Evolutionary conservation across 371 early-diverging fungal species (phyloP), one percentile per base, ranked within the genome.

Genomic region (Actinomucor elegans): DNA sequence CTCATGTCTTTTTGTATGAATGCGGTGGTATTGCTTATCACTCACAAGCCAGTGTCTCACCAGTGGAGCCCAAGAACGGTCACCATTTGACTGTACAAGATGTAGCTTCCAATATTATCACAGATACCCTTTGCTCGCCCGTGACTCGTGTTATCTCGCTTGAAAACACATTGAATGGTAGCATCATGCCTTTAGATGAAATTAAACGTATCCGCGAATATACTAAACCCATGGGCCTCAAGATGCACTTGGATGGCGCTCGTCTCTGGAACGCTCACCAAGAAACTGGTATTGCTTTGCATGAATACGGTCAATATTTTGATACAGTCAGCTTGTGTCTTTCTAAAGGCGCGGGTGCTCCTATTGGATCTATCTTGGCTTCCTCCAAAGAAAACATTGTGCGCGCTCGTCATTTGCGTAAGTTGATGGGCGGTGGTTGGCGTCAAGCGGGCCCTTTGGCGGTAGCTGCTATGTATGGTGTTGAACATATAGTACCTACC

Each of bases 361-460:
- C 96, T 4, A 85, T 96, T 24, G 96, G 96, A 0, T 89, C 92
- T 5, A 74, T 93, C 4, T 62, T 96, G 37, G 88, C 90, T 1
- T 92, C 81, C 3, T 59, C 64, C 8, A 35, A 66, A 23, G 54
- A 59, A 7, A 72, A 81, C 27, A 89, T 95, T 42, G 75, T 75
- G 21, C 80, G 76, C 31, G 94, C 95, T 0, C 69, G 87, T 11
- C 91, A 91, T 52, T 80, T 91, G 53, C 78, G 96, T 29, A 91
- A 94, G 61, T 48, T 92, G 57, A 91, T 89, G 76, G 96, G 96
- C 21, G 96, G 96, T 35, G 94, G 91, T 2, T 91, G 91, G 94
- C 78, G 93, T n/a, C 94, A 94, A 66, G 85, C 89, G 1, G 94
- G 94, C 5, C 54, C 77, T 2, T 57, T 93, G 31, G 94, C 93